A percentile compares a stretch with the other conserved stretches of the same genome.
phyloP scores from a whole-genome alignment of 2,329 filamentous ascomycete species.

The Gliomastix tumulicola region DNA sequence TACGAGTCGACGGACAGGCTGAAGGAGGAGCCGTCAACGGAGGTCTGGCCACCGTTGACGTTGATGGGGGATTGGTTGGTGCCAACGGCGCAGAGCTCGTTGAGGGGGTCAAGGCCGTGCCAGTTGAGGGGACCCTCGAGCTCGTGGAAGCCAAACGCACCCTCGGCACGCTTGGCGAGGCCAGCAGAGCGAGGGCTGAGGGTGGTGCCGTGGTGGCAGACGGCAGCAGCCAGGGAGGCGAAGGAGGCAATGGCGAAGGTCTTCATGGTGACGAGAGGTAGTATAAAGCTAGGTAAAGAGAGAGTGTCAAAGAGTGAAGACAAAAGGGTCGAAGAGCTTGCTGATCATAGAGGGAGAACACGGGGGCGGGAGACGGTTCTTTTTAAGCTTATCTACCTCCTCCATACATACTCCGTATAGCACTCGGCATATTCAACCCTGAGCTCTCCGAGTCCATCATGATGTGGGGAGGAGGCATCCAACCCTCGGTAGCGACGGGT shows the following conservation, averaged over 20 bases:
- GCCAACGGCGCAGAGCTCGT: slow-evolving; percentile 36
- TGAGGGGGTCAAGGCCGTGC: slow-evolving; percentile 32
- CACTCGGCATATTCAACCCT: too few relatives aligned
- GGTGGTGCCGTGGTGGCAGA: slow-evolving; percentile 26
- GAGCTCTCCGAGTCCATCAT: too few relatives aligned
- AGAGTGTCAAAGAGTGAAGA: too few relatives aligned
- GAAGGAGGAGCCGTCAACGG: slow-evolving; percentile 17
- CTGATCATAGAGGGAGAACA: too few relatives aligned
- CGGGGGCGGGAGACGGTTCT: too few relatives aligned
- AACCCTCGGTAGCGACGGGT: too few relatives aligned
- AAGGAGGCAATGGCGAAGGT: slow-evolving; percentile 8
- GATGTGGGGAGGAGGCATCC: too few relatives aligned
- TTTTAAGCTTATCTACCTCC: too few relatives aligned
- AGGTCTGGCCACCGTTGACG: slow-evolving; percentile 20
- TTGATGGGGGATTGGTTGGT: slow-evolving; percentile 46
- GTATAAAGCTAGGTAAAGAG: neutral
- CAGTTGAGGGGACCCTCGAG: slow-evolving; percentile 39
- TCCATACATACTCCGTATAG: too few relatives aligned
- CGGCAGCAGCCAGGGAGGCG: slow-evolving; percentile 12
- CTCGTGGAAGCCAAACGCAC: slow-evolving; percentile 32
- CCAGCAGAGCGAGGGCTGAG: slow-evolving; percentile 19
- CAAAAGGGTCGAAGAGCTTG: too few relatives aligned
- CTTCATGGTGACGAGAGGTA: slow-evolving; percentile 11
- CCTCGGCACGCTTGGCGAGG: slow-evolving; percentile 19
- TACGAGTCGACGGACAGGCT: slow-evolving; percentile 21